These are phyloP conservation scores for Amanita muscaria DNA, from an alignment of 768 basidiomycete species.

Conservation along the genomic window DNA sequence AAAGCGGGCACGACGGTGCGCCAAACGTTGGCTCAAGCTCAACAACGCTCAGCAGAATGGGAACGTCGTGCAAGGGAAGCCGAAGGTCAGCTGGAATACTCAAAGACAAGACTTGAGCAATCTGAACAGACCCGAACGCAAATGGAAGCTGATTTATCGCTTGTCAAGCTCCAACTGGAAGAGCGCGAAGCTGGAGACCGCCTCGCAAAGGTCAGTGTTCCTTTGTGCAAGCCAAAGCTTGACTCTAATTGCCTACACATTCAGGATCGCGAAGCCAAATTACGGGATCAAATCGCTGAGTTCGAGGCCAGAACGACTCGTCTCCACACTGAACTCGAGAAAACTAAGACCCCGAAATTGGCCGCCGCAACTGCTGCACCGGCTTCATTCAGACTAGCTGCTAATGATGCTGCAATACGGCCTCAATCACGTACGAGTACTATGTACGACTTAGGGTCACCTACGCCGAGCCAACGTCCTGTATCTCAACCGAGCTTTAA, in stretches of 20 bases:
- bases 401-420: slow-evolving; percentile 40
- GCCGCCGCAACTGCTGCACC: slow-evolving; percentile 14
- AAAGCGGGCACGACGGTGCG: slow-evolving; percentile 46
- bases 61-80: slow-evolving; percentile 68
- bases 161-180: slow-evolving; percentile 63
- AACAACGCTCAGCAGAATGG: slow-evolving; percentile 77
- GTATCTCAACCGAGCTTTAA: slow-evolving; percentile 27
- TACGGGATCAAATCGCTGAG: slow-evolving; percentile 54
- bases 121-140: slow-evolving; percentile 56
- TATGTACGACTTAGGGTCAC: slow-evolving; percentile 41
- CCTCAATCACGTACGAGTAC: slow-evolving; percentile 75
- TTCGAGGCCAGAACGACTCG: slow-evolving; percentile 53
- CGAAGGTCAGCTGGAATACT: slow-evolving; percentile 53
- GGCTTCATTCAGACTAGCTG: slow-evolving; percentile 13
- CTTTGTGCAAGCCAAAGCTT: not conserved
- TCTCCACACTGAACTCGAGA: slow-evolving; percentile 51
- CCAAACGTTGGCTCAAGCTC: slow-evolving; percentile 60
- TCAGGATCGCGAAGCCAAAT: slow-evolving; percentile 64
- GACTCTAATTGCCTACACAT: not conserved
- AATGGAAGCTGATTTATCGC: slow-evolving; percentile 61
- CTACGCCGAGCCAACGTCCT: slow-evolving; percentile 37
- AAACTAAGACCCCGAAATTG: slow-evolving; percentile 27
- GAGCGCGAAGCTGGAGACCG: slow-evolving; percentile 68
- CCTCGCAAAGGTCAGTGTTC: slow-evolving; percentile 44
- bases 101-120: slow-evolving; percentile 54